Conservation (phyloP, 805 yeast genomes). For the Kuraishia ogatae region DNA sequence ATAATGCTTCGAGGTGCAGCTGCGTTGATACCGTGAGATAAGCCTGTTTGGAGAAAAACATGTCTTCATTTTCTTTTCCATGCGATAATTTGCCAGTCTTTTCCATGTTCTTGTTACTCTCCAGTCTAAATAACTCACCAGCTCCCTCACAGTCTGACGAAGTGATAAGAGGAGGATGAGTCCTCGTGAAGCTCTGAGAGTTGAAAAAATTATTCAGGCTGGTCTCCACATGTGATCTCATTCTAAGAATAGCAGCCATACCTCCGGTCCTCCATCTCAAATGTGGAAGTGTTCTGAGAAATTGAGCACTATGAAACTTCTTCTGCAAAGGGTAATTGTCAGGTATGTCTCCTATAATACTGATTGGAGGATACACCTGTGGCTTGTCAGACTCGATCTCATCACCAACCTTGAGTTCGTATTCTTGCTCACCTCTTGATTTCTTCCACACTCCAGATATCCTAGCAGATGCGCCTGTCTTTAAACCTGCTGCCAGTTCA, state of each 20-base stretch:
- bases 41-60: constrained; percentile 59
- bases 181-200: constrained; percentile 50
- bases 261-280: constrained; percentile 66
- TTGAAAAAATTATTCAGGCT: constrained; percentile 47
- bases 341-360: constrained; percentile 52
- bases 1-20: constrained; percentile 75
- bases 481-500: constrained; percentile 20
- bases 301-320: constrained; percentile 58
- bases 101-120: constrained; percentile 18
- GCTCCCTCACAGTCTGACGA: constrained; percentile 96
- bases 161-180: constrained; percentile 81
- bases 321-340: constrained; percentile 77
- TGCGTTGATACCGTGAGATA: constrained; percentile 88
- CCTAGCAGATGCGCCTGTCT: constrained; percentile 27
- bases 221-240: constrained; percentile 60
- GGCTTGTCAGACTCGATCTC: constrained; percentile 20
- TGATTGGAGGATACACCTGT: constrained; percentile 14
- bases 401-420: constrained; percentile 35
- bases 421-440: constrained; percentile 42
- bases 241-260: constrained; percentile 58
- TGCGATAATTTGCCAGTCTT: constrained; percentile 3
- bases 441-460: constrained; percentile 25
- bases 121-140: constrained; percentile 69
- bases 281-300: constrained; percentile 64
- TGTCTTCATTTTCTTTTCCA: constrained; percentile 9